Percentiles rank a stretch among this genome's conserved stretches.
These are phyloP conservation scores for Amanita inopinata DNA, from an alignment of 768 basidiomycete genomes.

Conservation along the genomic window DNA sequence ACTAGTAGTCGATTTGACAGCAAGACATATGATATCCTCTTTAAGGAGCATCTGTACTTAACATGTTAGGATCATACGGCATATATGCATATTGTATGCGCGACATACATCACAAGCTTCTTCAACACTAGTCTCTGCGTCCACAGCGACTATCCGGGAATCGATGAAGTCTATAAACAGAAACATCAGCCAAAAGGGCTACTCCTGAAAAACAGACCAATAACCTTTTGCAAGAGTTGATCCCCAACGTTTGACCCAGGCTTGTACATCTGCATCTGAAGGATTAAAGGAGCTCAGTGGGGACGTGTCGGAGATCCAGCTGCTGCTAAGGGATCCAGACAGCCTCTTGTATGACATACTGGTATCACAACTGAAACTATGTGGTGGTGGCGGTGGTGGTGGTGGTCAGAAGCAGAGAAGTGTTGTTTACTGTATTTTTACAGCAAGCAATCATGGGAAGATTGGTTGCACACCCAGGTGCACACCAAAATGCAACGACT, in stretches of 20 bases:
- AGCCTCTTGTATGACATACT: slow-evolving; percentile 27
- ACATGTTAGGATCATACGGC: background rate
- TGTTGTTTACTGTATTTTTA: background rate
- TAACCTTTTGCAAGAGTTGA: slow-evolving; percentile 49
- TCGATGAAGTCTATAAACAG: slow-evolving; percentile 54
- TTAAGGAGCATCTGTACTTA: slow-evolving; percentile 46
- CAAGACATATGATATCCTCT: slow-evolving; percentile 57
- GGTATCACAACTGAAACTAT: too few species aligned
- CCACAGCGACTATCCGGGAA: slow-evolving; percentile 52
- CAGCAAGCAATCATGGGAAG: background rate
- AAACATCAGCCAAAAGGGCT: background rate
- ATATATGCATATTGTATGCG: background rate
- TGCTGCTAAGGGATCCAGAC: slow-evolving; percentile 27
- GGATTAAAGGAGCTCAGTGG: slow-evolving; percentile 15
- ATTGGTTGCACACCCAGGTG: background rate
- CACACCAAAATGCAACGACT: background rate
- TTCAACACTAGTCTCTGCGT: slow-evolving; percentile 68
- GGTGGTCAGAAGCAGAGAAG: background rate
- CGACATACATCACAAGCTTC: slow-evolving; percentile 67
- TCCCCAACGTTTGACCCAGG: slow-evolving; percentile 55
- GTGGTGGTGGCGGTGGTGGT: background rate
- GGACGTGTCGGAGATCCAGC: slow-evolving; percentile 21
- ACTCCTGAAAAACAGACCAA: slow-evolving; percentile 7
- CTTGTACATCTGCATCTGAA: slow-evolving; percentile 23
- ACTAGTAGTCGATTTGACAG: slow-evolving; percentile 32